Conservation (phyloP, 306 rosid genomes). For the Elaeagnus macrophylla region DNA sequence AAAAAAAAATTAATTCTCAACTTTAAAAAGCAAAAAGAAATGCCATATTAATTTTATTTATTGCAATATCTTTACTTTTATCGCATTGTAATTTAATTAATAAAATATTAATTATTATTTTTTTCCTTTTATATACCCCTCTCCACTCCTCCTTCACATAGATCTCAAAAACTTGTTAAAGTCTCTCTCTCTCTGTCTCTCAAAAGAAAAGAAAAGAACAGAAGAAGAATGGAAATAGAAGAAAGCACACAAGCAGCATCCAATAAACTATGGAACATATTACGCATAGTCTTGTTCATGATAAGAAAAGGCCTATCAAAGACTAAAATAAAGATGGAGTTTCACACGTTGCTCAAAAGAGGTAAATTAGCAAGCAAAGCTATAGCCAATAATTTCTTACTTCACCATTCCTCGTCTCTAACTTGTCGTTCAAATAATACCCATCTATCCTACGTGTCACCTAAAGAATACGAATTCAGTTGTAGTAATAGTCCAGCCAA, state of each 20-base stretch:
- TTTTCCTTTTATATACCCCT: too few species aligned
- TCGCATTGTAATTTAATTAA: too few species aligned
- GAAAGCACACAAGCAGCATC: constrained; percentile 34
- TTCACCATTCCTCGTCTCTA: constrained; percentile 39
- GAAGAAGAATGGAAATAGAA: constrained; percentile 54
- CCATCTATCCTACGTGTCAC: constrained; percentile 40
- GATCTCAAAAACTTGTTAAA: too few species aligned
- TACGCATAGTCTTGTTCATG: constrained; percentile 49
- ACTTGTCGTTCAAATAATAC: constrained; percentile 40
- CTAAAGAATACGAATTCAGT: constrained; percentile 82
- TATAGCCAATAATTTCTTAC: constrained; percentile 38
- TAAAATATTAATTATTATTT: too few species aligned
- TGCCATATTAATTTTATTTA: too few species aligned
- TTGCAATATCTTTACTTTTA: too few species aligned
- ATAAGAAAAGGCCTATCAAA: constrained; percentile 58
- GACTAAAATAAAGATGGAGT: constrained; percentile 44
- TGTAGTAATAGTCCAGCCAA: constrained; percentile 76
- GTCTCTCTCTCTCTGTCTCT: not conserved
- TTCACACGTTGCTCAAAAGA: constrained; percentile 49
- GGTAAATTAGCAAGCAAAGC: constrained; percentile 69
- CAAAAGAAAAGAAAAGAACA: too few species aligned
- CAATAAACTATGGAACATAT: constrained; percentile 54
- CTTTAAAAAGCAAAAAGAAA: too few species aligned
- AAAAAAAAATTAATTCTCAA: too few species aligned
- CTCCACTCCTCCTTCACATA: too few species aligned